Evolutionary conservation across 192 early-diverging fungal genomes (phyloP), one percentile per base, ranked within the genome.

Genomic region (Rhizophagus prolifer): DNA sequence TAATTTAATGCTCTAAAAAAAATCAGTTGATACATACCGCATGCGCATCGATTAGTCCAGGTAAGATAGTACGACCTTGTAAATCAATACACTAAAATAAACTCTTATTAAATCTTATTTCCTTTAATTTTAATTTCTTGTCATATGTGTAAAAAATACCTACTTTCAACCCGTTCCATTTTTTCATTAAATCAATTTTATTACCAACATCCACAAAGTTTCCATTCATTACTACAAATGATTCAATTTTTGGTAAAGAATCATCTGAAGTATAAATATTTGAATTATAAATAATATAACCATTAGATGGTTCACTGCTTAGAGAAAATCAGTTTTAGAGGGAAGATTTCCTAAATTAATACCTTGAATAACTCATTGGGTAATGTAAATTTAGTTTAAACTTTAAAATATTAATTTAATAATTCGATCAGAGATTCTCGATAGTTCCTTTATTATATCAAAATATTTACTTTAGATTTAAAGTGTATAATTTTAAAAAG

Each of bases 21-120:
- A 38, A 14, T 30, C 12, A 30, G 30, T 25, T 7, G 7, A 28
- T 58, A 77, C 70, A 47, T 77, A 86, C 85, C 47, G 63, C 87
- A 74, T 88, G 87, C 19, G 87, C 76, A 77, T 88, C 87, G 36
- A 88, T 86, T 25, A 88, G 73, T 7, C 87, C 87, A 2, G 87
- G 87, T 58, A 86, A 70, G 9, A 88, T 59, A 1, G 81, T 79
- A 26, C 47, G 23, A 16, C 79, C 79, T 28, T 77, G 14, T 21
- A 72, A 38, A 74, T 86, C 70, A 13, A 86, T 72, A 54, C 30
- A 25, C 38, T 41, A 75, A 54, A 77, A 44, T 58, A 9, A 74
- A 19, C 13, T 34, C 7, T 10, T 74, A 41, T 9, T n/a, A n/a
- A n/a, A n/a, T n/a, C n/a, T n/a, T n/a, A n/a, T n/a, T n/a, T n/a